These are phyloP conservation scores for Ceratocystis cubensis DNA, from an alignment of 2,329 filamentous ascomycete species.

Conservation along the genomic window DNA sequence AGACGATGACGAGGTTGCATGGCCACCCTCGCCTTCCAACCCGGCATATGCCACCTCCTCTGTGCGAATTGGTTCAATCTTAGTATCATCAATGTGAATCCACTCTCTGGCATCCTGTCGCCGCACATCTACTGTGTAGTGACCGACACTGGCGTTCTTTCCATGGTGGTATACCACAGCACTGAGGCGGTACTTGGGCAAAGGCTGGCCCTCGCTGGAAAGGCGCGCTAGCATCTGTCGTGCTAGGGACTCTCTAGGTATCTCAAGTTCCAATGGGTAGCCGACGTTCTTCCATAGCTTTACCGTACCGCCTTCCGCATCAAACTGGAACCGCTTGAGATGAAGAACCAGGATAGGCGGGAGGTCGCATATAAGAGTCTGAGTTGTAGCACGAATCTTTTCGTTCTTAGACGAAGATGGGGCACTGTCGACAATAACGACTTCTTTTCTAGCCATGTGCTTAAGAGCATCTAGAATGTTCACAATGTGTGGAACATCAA, in stretches of 20 bases:
- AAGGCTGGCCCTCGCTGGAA: constrained; percentile 48
- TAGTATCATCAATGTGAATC: constrained; percentile 90
- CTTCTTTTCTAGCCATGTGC: constrained; percentile 70
- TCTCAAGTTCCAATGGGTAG: constrained; percentile 87
- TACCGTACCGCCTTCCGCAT: constrained; percentile 73
- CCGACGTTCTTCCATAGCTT: constrained; percentile 99
- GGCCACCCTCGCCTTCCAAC: constrained; percentile 42
- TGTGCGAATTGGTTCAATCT: constrained; percentile 69
- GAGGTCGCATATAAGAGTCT: constrained; percentile 83
- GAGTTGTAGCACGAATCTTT: constrained; percentile 72
- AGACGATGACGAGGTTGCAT: constrained; percentile 26
- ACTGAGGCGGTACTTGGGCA: constrained; percentile 74
- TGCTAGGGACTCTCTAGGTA: constrained; percentile 80
- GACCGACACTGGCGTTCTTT: constrained; percentile 87
- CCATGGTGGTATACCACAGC: constrained; percentile 95
- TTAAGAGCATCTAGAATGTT: constrained; percentile 89
- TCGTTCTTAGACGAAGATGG: constrained; percentile 35
- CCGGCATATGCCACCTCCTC: constrained; percentile 84
- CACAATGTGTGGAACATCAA: constrained; percentile 71
- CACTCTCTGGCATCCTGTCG: constrained; percentile 91
- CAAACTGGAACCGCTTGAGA: constrained; percentile 94
- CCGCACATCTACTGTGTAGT: constrained; percentile 95
- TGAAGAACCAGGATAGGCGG: constrained; percentile 89
- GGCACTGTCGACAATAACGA: constrained; percentile 67
- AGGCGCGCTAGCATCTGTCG: constrained; percentile 57